Percentiles rank a stretch among this genome's conserved stretches.
Evolutionary conservation across 164 flowering plant species (phyloP).

Genomic region (Sextonia rubra): DNA sequence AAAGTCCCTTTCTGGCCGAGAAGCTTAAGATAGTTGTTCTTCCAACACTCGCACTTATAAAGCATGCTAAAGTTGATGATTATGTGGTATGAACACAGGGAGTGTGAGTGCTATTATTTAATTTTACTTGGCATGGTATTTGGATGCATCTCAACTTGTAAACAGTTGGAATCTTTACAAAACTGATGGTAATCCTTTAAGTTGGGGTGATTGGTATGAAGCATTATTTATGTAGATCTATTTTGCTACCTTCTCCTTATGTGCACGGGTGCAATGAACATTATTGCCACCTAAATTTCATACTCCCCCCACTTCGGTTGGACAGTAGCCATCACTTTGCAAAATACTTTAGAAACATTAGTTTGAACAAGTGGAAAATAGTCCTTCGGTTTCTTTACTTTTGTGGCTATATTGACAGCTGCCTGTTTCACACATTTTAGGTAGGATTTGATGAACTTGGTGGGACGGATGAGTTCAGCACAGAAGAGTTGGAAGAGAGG

Average conservation of each 20-base stretch:
- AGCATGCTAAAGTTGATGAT: constrained; percentile 93
- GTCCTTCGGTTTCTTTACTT: too few species aligned
- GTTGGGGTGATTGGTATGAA: too few species aligned
- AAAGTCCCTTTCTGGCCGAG: constrained; percentile 89
- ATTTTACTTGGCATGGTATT: neutral
- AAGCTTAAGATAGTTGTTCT: constrained; percentile 83
- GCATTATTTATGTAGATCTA: too few species aligned
- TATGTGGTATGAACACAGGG: constrained; percentile 66
- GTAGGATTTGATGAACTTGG: constrained; percentile 95
- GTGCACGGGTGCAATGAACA: too few species aligned
- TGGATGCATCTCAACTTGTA: neutral
- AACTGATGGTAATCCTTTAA: neutral
- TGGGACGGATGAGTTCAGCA: constrained; percentile 81
- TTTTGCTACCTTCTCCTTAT: too few species aligned
- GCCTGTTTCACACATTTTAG: constrained; percentile 22
- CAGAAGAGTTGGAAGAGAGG: constrained; percentile 88
- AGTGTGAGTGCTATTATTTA: neutral
- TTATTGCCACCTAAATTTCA: too few species aligned
- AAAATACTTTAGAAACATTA: too few species aligned
- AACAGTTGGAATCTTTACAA: neutral
- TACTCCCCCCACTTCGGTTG: too few species aligned
- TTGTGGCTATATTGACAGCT: too few species aligned
- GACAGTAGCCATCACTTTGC: too few species aligned
- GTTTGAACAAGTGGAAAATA: too few species aligned
- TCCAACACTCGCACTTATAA: constrained; percentile 90